phyloP scores from a whole-genome alignment of 1,284 basidiomycete genomes.

The Irpex lacteus region DNA sequence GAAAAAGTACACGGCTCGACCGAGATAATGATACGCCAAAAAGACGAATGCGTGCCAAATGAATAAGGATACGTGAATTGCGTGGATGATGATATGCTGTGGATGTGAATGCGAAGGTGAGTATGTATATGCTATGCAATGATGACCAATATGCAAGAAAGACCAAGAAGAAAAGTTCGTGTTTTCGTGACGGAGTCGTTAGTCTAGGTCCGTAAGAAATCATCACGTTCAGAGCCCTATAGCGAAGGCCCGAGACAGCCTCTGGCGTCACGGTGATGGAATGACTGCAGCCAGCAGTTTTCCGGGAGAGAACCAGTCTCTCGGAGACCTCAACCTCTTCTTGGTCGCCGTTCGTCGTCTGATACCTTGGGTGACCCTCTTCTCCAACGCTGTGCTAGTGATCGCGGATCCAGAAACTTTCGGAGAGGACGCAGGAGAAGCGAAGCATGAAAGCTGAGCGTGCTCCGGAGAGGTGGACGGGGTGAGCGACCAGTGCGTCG shows the following conservation, averaged over 20 bases:
- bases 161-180: background rate
- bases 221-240: background rate
- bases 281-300: constrained; percentile 48
- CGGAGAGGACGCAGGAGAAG: constrained; percentile 18
- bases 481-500: constrained; percentile 29
- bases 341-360: constrained; percentile 38
- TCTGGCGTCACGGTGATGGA: constrained; percentile 30
- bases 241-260: background rate
- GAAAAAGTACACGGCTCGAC: constrained; percentile 28
- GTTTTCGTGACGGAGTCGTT: constrained; percentile 1
- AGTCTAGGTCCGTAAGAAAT: constrained; percentile 1
- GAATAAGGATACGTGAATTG: constrained; percentile 9
- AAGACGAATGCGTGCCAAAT: constrained; percentile 11
- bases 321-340: constrained; percentile 48
- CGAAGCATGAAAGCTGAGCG: constrained; percentile 23
- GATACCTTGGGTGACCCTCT: constrained; percentile 25
- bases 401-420: constrained; percentile 6
- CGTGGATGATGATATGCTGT: constrained; percentile 11
- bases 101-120: constrained; percentile 12
- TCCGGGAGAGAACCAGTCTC: constrained; percentile 57
- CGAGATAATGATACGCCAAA: constrained; percentile 32
- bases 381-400: constrained; percentile 22
- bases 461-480: constrained; percentile 25
- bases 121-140: constrained; percentile 19
- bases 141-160: constrained; percentile 5